Percentiles rank a stretch among this genome's conserved stretches.
Conservation (phyloP, 2,329 filamentous ascomycete species). For the Camptophora hylomeconis region DNA sequence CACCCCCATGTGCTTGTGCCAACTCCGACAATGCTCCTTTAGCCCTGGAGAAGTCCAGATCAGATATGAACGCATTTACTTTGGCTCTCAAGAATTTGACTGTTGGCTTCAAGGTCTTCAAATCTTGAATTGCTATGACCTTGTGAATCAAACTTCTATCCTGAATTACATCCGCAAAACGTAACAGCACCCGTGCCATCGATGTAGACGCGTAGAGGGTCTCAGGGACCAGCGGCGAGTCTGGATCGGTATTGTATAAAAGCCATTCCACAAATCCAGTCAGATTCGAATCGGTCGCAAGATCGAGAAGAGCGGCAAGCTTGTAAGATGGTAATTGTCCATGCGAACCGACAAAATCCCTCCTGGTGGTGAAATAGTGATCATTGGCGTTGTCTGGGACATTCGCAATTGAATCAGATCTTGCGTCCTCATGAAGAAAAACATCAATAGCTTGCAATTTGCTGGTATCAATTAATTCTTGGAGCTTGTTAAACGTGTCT, state of each 20-base stretch:
- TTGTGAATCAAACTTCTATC: conserved; percentile 24
- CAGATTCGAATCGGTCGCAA: conserved; percentile 32
- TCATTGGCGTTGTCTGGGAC: conserved; percentile 4
- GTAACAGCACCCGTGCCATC: conserved; percentile 40
- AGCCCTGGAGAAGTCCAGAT: conserved; percentile 10
- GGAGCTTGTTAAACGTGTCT: conserved; percentile 12
- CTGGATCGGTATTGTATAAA: conserved; percentile 37
- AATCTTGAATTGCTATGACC: conserved; percentile 3
- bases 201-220: conserved; percentile 32
- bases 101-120: conserved; percentile 6
- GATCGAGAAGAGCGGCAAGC: conserved; percentile 38
- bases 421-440: conserved; percentile 10
- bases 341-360: conserved; percentile 14
- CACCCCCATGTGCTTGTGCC: conserved; percentile 13
- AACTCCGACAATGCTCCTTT: conserved; percentile 6
- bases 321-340: conserved; percentile 16
- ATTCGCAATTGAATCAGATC: no score
- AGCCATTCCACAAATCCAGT: conserved; percentile 41
- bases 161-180: conserved; percentile 39
- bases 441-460: conserved; percentile 18
- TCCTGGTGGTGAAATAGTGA: conserved; percentile 9
- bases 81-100: conserved; percentile 12
- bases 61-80: conserved; percentile 8
- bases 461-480: conserved; percentile 30
- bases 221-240: conserved; percentile 39